These are phyloP conservation scores for Dioscorea dumetorum DNA, from an alignment of 106 monocot genomes.

Conservation along the genomic window DNA sequence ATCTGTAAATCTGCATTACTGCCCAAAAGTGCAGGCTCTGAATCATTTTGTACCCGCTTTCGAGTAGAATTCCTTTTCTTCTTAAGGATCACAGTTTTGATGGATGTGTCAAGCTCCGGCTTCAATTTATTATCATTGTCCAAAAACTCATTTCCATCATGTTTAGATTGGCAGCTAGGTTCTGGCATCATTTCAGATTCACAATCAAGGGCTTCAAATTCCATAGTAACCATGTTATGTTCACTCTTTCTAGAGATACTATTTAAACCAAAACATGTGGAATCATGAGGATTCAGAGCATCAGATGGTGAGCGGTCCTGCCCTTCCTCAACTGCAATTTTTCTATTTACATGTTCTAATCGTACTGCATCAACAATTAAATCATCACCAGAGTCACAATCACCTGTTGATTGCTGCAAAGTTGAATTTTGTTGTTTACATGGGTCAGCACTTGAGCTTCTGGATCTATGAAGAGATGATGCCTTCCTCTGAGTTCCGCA, in stretches of 20 bases:
- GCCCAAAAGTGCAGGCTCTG: conserved; percentile 10
- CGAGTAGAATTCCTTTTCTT: conserved; percentile 44
- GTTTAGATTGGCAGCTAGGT: conserved; percentile 16
- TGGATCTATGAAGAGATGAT: conserved; percentile 37
- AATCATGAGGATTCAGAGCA: conserved; percentile 1
- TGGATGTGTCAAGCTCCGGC: conserved; percentile 19
- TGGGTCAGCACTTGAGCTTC: conserved; percentile 30
- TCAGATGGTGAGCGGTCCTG: conserved; percentile 5
- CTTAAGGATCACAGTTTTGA: conserved; percentile 25
- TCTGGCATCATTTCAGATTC: conserved; percentile 9
- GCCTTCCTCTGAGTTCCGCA: conserved; percentile 21
- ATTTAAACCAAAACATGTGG: conserved; percentile 6
- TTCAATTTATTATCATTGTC: conserved; percentile 19
- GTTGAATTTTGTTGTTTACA: conserved; percentile 19
- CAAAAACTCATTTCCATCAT: conserved; percentile 9
- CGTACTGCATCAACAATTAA: conserved; percentile 8
- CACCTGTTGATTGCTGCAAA: conserved; percentile 4
- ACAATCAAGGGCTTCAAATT: conserved; percentile 9
- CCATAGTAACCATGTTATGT: conserved; percentile 5
- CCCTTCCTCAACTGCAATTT: not conserved
- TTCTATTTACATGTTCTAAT: conserved; percentile 6
- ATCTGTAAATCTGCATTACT: conserved; percentile 14
- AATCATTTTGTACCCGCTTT: conserved; percentile 20
- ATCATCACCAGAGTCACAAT: conserved; percentile 5
- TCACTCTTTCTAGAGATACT: conserved; percentile 3